Evolutionary conservation across 2,329 filamentous ascomycete genomes (phyloP), one percentile per base, ranked within the genome.

Genomic region (Pleochaeta shiraiana): DNA sequence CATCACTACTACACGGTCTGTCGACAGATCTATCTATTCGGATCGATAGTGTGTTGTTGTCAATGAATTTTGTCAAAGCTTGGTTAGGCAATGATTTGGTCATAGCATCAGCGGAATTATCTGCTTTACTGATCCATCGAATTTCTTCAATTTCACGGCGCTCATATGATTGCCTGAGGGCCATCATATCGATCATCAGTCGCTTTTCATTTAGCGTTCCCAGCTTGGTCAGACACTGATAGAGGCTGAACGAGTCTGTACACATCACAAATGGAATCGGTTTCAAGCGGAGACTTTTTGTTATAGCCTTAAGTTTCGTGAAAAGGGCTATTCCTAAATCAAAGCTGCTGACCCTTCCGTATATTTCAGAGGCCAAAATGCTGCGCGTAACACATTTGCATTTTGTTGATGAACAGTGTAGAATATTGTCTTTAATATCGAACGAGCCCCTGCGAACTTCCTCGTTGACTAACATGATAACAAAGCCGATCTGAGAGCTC

Each of bases 311-410:
- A 14, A 61, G 30, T 37, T 14, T 61, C 37, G 30, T 34, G 21
- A 24, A 24, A 34, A 34, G 4, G 19, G 28, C 30, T 16, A 61
- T 37, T 21, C 57, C 33, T 7, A 37, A 30, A 31, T 68, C 64
- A 21, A 66, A 53, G 4, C 65, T 60, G 4, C 6, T 24, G 14
- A 65, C 59, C 39, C 67, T 64, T 0, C 47, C 63, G 26, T 66
- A 67, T 9, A 69, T 47, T 39, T 68, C 57, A 3, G 45, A 67
- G 11, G 64, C 62, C 26, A 69, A 34, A 1, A 68, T 45, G 43
- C 65, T 68, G 11, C 55, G 26, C 3, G 63, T 68, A 28, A 69
- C 65, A 24, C 63, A 1, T 39, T 65, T 67, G 21, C 63, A 64
- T 24, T 64, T 64, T n/a, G 45, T 53, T 33, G 45, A 64, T 33